These are phyloP conservation scores for Metschnikowia orientalis DNA, from an alignment of 805 yeast species.

Conservation along the genomic window DNA sequence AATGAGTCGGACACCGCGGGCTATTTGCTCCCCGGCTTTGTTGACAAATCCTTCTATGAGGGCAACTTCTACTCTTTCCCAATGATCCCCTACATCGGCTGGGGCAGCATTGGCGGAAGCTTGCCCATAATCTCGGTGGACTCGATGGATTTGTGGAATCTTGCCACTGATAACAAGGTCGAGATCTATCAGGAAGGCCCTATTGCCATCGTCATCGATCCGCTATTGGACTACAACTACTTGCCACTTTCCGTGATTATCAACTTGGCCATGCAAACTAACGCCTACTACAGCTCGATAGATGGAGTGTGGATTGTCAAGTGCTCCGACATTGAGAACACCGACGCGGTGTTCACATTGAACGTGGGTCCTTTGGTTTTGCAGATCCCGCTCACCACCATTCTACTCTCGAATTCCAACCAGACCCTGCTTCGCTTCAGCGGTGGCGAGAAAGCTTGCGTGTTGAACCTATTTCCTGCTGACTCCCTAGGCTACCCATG, in stretches of 20 bases:
- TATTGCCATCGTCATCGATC: slow-evolving; percentile 56
- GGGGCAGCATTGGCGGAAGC: slow-evolving; percentile 14
- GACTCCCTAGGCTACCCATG: slow-evolving; percentile 44
- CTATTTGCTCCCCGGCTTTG: slow-evolving; percentile 53
- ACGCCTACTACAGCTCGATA: slow-evolving; percentile 53
- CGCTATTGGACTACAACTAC: slow-evolving; percentile 45
- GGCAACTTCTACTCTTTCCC: slow-evolving; percentile 50
- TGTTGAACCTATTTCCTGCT: slow-evolving; percentile 47
- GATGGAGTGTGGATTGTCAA: slow-evolving; percentile 56
- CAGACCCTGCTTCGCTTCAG: slow-evolving; percentile 43
- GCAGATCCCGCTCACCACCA: slow-evolving; percentile 45
- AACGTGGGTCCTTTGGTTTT: slow-evolving; percentile 50
- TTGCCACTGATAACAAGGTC: slow-evolving; percentile 30
- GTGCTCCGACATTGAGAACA: slow-evolving; percentile 45
- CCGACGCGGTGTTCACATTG: slow-evolving; percentile 50
- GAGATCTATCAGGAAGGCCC: slow-evolving; percentile 32
- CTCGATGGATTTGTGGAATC: slow-evolving; percentile 25
- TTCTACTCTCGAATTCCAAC: slow-evolving; percentile 34
- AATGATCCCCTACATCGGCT: slow-evolving; percentile 38
- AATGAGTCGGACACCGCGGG: slow-evolving; percentile 20
- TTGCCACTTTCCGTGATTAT: slow-evolving; percentile 56
- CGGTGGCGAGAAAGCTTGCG: slow-evolving; percentile 56
- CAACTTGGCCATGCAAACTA: slow-evolving; percentile 62
- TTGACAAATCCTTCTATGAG: slow-evolving; percentile 42
- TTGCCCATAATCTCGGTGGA: slow-evolving; percentile 28